These are phyloP conservation scores for Tricholoma flavovirens DNA, from an alignment of 768 basidiomycete species.

Conservation along the genomic window DNA sequence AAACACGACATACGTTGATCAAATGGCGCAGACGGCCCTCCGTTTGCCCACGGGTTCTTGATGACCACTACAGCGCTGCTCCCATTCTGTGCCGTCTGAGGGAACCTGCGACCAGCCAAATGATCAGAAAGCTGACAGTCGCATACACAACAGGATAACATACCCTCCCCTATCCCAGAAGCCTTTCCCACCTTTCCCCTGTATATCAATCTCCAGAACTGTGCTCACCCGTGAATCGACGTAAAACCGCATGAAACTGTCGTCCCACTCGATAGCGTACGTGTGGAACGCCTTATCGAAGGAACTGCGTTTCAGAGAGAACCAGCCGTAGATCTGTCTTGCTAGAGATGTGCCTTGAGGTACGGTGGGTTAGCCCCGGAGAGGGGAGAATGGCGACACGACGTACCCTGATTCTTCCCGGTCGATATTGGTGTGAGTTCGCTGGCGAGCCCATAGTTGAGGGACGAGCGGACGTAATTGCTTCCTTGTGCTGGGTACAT, in stretches of 20 bases:
- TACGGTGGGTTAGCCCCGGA: neutral
- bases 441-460: slow-evolving; percentile 59
- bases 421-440: slow-evolving; percentile 10
- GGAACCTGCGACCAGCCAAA: slow-evolving; percentile 44
- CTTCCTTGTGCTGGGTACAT: slow-evolving; percentile 51
- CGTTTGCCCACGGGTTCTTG: slow-evolving; percentile 59
- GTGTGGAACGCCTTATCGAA: slow-evolving; percentile 64
- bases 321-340: slow-evolving; percentile 38
- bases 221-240: slow-evolving; percentile 66
- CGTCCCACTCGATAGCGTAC: slow-evolving; percentile 75
- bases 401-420: neutral
- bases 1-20: slow-evolving; percentile 57
- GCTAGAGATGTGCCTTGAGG: slow-evolving; percentile 9
- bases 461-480: slow-evolving; percentile 51
- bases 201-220: slow-evolving; percentile 54
- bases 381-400: neutral
- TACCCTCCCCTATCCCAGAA: slow-evolving; percentile 61
- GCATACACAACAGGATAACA: slow-evolving; percentile 31
- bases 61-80: slow-evolving; percentile 49
- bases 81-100: slow-evolving; percentile 53
- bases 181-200: slow-evolving; percentile 37
- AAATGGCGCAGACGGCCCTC: slow-evolving; percentile 66
- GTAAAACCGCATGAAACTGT: slow-evolving; percentile 64
- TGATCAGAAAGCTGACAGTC: neutral
- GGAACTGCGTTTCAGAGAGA: slow-evolving; percentile 42